Evolutionary conservation across 2,329 filamentous ascomycete species (phyloP).

Genomic region (Talaromyces sp.): DNA sequence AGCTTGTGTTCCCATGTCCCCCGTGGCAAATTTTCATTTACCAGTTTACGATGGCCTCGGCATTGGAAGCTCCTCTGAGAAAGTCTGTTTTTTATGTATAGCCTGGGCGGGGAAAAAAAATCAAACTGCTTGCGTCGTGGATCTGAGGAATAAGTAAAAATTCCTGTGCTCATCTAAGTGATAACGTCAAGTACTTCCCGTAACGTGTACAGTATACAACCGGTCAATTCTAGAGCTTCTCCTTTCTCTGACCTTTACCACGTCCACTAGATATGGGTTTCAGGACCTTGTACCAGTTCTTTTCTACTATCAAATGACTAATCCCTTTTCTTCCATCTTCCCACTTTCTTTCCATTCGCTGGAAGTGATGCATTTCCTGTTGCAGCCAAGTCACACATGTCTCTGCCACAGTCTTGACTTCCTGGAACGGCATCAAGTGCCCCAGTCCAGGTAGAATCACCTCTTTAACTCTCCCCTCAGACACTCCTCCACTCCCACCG

Average conservation of each 20-base stretch:
- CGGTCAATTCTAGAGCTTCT: too few species aligned
- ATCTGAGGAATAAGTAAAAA: too few species aligned
- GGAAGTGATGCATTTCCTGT: background rate
- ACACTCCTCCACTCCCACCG: background rate
- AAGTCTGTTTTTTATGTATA: too few species aligned
- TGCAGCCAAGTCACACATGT: background rate
- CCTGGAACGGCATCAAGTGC: slow-evolving; percentile 3
- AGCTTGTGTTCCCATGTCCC: too few species aligned
- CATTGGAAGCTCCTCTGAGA: too few species aligned
- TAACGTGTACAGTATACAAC: too few species aligned
- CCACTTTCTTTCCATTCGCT: background rate
- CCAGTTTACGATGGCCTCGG: too few species aligned
- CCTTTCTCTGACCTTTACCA: background rate
- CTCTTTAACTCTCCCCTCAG: background rate
- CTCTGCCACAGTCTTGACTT: background rate
- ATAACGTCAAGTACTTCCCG: too few species aligned
- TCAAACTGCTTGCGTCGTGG: too few species aligned
- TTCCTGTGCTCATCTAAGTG: too few species aligned
- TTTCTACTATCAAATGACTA: background rate
- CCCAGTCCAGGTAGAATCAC: background rate
- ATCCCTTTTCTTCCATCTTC: background rate
- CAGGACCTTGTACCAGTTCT: background rate
- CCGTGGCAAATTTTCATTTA: too few species aligned
- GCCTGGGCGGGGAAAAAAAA: too few species aligned
- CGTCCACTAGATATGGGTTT: background rate